phyloP scores from a whole-genome alignment of 345 rosid species.

The Microcos paniculata region DNA sequence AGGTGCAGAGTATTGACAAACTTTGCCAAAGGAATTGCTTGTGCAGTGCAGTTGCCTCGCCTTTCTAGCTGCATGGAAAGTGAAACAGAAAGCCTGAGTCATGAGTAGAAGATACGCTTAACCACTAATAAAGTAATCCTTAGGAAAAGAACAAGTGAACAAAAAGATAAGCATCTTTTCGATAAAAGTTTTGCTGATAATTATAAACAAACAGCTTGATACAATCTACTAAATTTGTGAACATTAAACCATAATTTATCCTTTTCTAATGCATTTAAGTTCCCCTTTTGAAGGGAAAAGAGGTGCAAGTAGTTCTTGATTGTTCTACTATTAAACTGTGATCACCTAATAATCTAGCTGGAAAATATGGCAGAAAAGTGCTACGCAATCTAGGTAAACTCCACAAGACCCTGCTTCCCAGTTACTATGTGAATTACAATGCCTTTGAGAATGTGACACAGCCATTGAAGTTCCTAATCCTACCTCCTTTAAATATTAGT shows the following conservation, averaged over 20 bases:
- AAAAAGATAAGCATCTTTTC: neutral
- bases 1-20: slow-evolving; percentile 76
- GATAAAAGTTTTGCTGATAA: neutral
- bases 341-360: neutral
- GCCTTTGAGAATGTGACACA: slow-evolving; percentile 77
- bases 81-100: slow-evolving; percentile 12
- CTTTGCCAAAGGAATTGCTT: slow-evolving; percentile 85
- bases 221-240: neutral
- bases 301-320: neutral
- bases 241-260: neutral
- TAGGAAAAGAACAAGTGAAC: neutral
- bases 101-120: slow-evolving; percentile 4
- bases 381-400: neutral
- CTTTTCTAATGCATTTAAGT: neutral
- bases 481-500: slow-evolving; percentile 76
- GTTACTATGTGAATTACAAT: too few species aligned
- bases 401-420: slow-evolving; percentile 34
- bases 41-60: slow-evolving; percentile 92
- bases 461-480: slow-evolving; percentile 69
- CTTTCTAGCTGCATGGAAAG: slow-evolving; percentile 69
- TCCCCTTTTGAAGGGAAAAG: neutral
- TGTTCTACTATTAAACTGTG: neutral
- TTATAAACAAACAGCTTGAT: neutral
- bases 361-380: neutral
- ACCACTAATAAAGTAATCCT: neutral